A percentile compares a stretch with the other conserved stretches of the same genome.
phyloP scores from a whole-genome alignment of 306 rosid genomes.

The Sicyos edulis region DNA sequence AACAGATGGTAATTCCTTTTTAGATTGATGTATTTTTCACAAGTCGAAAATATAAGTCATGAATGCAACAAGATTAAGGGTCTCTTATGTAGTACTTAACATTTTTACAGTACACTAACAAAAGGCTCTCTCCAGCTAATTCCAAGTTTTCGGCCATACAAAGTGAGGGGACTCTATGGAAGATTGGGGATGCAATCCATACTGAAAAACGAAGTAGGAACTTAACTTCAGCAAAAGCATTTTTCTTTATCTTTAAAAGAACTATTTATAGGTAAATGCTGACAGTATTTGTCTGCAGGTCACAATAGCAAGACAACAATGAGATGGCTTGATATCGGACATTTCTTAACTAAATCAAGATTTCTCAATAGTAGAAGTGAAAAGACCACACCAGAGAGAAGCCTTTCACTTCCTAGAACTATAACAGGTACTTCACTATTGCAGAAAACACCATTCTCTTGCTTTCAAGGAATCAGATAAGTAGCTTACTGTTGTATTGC shows the following conservation, averaged over 20 bases:
- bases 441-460: not conserved
- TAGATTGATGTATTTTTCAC: too few species aligned
- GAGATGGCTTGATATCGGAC: slow-evolving; percentile 11
- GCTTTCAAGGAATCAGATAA: not conserved
- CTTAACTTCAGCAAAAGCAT: not conserved
- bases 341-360: not conserved
- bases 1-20: not conserved
- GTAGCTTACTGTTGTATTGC: not conserved
- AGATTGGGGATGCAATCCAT: not conserved
- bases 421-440: not conserved
- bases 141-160: not conserved
- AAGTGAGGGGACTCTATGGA: not conserved
- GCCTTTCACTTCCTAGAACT: too few species aligned
- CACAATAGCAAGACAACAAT: not conserved
- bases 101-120: not conserved
- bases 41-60: not conserved
- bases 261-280: not conserved
- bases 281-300: not conserved
- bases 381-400: not conserved
- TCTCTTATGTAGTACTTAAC: not conserved
- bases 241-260: not conserved
- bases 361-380: not conserved
- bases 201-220: not conserved
- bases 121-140: not conserved
- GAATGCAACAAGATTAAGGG: not conserved